Percentiles rank a stretch among this genome's conserved stretches.
Evolutionary conservation across 78 protist genomes (phyloP).

Genomic region (Anaeramoeba flamelloides): DNA sequence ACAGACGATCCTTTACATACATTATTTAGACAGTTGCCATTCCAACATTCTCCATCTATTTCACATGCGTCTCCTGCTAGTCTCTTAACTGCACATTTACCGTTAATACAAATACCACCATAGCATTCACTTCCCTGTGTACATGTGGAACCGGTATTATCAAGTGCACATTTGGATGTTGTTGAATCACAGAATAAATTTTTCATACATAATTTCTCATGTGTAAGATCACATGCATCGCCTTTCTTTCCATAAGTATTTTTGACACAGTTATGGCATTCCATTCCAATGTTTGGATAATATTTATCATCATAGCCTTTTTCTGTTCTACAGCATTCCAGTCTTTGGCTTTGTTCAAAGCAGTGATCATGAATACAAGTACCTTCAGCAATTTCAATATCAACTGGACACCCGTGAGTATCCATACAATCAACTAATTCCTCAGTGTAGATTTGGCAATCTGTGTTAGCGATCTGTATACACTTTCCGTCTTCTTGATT

Average conservation of each 20-base stretch:
- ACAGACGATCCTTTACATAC: neutral
- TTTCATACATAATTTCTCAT: neutral
- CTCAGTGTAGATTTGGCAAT: neutral
- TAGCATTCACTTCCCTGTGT: neutral
- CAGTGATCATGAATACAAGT: neutral
- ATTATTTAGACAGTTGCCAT: neutral
- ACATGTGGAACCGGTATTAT: neutral
- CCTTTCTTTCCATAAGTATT: neutral
- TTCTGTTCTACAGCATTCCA: neutral
- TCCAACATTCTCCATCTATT: neutral
- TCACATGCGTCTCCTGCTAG: neutral
- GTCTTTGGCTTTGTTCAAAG: neutral
- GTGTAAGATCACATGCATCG: neutral
- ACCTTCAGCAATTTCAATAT: neutral
- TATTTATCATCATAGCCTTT: neutral
- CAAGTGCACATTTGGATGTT: neutral
- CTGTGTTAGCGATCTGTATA: neutral
- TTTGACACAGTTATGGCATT: neutral
- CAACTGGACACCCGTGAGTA: neutral
- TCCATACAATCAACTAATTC: neutral
- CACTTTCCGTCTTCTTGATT: neutral
- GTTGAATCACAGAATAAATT: neutral
- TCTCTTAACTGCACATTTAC: neutral
- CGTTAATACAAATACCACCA: neutral
- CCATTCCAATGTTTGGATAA: neutral